A percentile compares a stretch with the other conserved stretches of the same genome.
phyloP scores from a whole-genome alignment of 768 basidiomycete genomes.

The Boletus subparvulus region DNA sequence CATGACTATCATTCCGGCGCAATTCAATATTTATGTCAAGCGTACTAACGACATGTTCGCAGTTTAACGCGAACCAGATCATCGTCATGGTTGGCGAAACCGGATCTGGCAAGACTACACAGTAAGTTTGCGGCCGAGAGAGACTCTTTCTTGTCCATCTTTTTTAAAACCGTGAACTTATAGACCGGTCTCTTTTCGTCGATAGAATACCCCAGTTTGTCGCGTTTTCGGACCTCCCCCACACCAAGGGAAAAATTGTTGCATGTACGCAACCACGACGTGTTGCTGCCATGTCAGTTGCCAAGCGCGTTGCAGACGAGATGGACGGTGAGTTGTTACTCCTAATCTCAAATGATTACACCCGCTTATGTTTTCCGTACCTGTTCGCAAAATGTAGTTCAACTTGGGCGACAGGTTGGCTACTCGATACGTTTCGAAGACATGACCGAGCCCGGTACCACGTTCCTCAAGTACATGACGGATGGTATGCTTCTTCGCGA shows the following conservation, averaged over 20 bases:
- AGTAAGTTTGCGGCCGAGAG: slow-evolving; percentile 53
- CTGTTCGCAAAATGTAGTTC: slow-evolving; percentile 48
- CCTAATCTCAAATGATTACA: not conserved
- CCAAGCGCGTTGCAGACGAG: slow-evolving; percentile 97
- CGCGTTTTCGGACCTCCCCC: slow-evolving; percentile 89
- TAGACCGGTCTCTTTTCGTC: slow-evolving; percentile 31
- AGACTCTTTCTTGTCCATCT: slow-evolving; percentile 20
- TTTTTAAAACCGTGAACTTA: slow-evolving; percentile 23
- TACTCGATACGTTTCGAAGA: slow-evolving; percentile 99
- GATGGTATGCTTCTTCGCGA: slow-evolving; percentile 99
- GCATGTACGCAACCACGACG: slow-evolving; percentile 97
- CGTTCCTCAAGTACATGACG: slow-evolving; percentile 99
- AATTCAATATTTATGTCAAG: not conserved
- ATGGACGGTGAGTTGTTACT: slow-evolving; percentile 81
- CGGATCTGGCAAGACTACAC: slow-evolving; percentile 94
- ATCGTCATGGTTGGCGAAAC: slow-evolving; percentile 93
- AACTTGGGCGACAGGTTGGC: slow-evolving; percentile 92
- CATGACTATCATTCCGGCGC: not conserved
- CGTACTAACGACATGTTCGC: not conserved
- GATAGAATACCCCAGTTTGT: slow-evolving; percentile 94
- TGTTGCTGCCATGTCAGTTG: slow-evolving; percentile 97
- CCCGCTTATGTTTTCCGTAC: slow-evolving; percentile 8
- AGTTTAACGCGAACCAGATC: slow-evolving; percentile 60
- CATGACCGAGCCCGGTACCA: slow-evolving; percentile 73
- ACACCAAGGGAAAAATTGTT: slow-evolving; percentile 84